phyloP scores from a whole-genome alignment of 345 rosid species.

The Citrus glauca region DNA sequence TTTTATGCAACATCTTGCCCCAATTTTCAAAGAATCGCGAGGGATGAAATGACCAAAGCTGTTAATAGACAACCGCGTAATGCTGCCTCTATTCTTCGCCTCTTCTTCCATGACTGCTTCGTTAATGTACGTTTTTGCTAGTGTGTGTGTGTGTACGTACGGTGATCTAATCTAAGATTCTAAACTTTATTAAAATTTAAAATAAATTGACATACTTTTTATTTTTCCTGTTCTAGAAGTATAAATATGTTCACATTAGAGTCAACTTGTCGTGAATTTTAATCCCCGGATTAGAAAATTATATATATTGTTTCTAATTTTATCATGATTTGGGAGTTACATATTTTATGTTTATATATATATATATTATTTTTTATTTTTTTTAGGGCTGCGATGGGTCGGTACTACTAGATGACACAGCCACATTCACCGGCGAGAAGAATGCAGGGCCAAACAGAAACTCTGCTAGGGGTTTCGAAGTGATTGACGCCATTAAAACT shows the following conservation, averaged over 20 bases:
- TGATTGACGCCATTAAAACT: constrained; percentile 34
- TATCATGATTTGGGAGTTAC: not conserved
- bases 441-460: constrained; percentile 29
- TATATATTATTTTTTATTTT: not conserved
- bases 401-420: constrained; percentile 33
- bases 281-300: too few species aligned
- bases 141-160: accelerated
- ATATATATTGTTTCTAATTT: not conserved
- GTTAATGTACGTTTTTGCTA: constrained; percentile 27
- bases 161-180: too few species aligned
- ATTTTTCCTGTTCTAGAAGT: too few species aligned
- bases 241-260: too few species aligned
- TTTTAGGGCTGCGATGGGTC: constrained; percentile 38
- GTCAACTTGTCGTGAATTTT: too few species aligned
- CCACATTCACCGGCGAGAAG: constrained; percentile 34
- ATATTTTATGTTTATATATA: too few species aligned
- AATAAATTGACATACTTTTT: too few species aligned
- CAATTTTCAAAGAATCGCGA: constrained; percentile 27
- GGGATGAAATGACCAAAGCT: constrained; percentile 23
- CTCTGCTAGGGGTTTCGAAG: constrained; percentile 32
- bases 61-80: constrained; percentile 28
- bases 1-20: constrained; percentile 37
- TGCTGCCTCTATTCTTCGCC: constrained; percentile 44
- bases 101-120: constrained; percentile 56
- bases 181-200: too few species aligned